Evolutionary conservation across 768 basidiomycete species (phyloP), one percentile per base, ranked within the genome.

Genomic region (Mycena belliarum): DNA sequence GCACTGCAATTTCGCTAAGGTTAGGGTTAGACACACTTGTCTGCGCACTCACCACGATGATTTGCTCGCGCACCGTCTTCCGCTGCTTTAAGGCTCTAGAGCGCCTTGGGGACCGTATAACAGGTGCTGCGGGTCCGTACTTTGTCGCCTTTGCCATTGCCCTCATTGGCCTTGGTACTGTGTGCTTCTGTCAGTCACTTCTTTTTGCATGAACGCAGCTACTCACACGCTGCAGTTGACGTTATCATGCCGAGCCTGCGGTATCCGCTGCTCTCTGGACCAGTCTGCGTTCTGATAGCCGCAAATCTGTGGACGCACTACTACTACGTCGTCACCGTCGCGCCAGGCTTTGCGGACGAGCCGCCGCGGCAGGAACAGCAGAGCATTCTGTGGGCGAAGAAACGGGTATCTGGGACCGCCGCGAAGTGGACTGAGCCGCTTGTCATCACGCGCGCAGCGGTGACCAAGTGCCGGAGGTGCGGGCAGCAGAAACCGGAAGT

Each of bases 111-210:
- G 93, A 97, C 70, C 76, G 81, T 63, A 65, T 96, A 37, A 97
- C 93, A 0, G 93, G 95, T 51, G 89, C 91, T 50, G 95, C 92
- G 28, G 96, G 96, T 0, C 96, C 95, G 0, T 84, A 89, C 66
- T 98, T 98, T 69, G 84, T 98, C 37, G 81, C 75, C 1, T 76
- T 96, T n/a, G 95, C 93, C 5, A 77, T 88, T 52, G 66, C 85
- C 8, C 79, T 98, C 25, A 86, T 95, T 16, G 72, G 78, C 12
- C 65, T 78, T 1, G 95, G 93, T 43, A 77, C 83, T 0, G 59
- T 93, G 47, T 87, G 83, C 62, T 98, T 96, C 70, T 93, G 94
- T 95, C 68, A 73, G 89, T 83, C 21, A 6, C 29, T 32, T 32
- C 29, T 32, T 12, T 45, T 25, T 33, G 18, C 21, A 10, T 6